Percentiles rank a stretch among this genome's conserved stretches.
Evolutionary conservation across 768 basidiomycete genomes (phyloP).

Genomic region (Pisolithus marmoratus): DNA sequence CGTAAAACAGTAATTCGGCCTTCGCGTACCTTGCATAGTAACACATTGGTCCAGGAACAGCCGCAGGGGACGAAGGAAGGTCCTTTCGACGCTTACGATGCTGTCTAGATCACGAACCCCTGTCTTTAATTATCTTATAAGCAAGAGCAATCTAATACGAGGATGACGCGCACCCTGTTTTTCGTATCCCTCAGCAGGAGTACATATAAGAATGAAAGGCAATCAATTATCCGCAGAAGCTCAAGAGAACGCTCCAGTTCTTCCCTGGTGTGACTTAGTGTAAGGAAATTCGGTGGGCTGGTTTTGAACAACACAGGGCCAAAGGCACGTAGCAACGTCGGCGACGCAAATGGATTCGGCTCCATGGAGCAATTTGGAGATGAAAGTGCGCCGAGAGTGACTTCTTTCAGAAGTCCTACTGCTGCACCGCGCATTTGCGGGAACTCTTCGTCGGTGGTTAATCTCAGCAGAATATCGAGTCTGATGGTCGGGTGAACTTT

Average conservation of each 20-base stretch:
- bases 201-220: constrained; percentile 63
- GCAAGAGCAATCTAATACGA: neutral
- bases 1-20: neutral
- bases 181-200: constrained; percentile 50
- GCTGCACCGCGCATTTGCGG: constrained; percentile 68
- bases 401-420: constrained; percentile 65
- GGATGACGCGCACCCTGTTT: constrained; percentile 42
- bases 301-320: constrained; percentile 56
- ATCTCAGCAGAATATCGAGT: constrained; percentile 49
- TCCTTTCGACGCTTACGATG: constrained; percentile 38
- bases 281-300: constrained; percentile 49
- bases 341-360: constrained; percentile 47
- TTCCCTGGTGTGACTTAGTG: constrained; percentile 28
- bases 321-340: constrained; percentile 49
- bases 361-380: constrained; percentile 12
- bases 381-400: constrained; percentile 47
- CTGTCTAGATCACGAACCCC: constrained; percentile 43
- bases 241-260: constrained; percentile 54
- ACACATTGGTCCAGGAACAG: constrained; percentile 32
- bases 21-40: constrained; percentile 22
- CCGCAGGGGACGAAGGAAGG: constrained; percentile 42
- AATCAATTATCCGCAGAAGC: constrained; percentile 56
- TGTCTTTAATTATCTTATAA: constrained; percentile 34
- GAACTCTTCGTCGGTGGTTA: constrained; percentile 43
- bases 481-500: constrained; percentile 42